Evolutionary conservation across 2,329 filamentous ascomycete species (phyloP), one percentile per base, ranked within the genome.

Genomic region (Boeremia exigua): DNA sequence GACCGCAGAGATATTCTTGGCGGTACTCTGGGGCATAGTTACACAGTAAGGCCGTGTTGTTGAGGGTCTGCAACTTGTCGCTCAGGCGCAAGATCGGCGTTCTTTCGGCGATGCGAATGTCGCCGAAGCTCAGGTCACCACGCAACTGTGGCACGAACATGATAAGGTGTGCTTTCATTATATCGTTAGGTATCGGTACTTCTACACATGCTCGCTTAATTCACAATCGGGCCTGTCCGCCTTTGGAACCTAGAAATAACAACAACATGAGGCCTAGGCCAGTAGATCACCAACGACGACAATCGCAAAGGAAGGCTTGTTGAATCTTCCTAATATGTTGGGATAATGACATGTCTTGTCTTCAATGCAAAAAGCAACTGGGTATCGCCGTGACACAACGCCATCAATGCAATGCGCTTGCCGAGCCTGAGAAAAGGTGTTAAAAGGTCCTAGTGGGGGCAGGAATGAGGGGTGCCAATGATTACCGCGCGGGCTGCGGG

Each of bases 361-460:
- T 23, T 53, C 43, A 48, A 64, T 62, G 59, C 60, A 66, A 62
- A 54, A 61, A 63, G 55, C 30, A 58, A 61, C 33, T 62, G 70
- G 70, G 69, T 73, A 73, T 74, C 63, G 64, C 59, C 45, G 36
- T 58, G 60, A 59, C 43, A 43, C 42, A 69, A 73, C 70, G 68
- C 70, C 70, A 60, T 55, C 59, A 60, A 66, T 68, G 65, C 65
- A 72, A 72, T 71, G 67, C 70, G 60, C 62, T 65, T 59, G 58
- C 66, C 51, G 29, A 63, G 58, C 50, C 59, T 48, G 52, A 25
- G 50, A 45, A 56, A 58, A 45, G 54, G 37, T 55, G 36, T 54
- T 47, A 25, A 46, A 59, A 54, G 29, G 40, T 27, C 25, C 25
- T 49, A 25, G 11, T 25, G 25, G 30, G 25, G 25, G 17, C 28